phyloP scores from a whole-genome alignment of 208 protist species.

The Trypanosoma platydactyli region DNA sequence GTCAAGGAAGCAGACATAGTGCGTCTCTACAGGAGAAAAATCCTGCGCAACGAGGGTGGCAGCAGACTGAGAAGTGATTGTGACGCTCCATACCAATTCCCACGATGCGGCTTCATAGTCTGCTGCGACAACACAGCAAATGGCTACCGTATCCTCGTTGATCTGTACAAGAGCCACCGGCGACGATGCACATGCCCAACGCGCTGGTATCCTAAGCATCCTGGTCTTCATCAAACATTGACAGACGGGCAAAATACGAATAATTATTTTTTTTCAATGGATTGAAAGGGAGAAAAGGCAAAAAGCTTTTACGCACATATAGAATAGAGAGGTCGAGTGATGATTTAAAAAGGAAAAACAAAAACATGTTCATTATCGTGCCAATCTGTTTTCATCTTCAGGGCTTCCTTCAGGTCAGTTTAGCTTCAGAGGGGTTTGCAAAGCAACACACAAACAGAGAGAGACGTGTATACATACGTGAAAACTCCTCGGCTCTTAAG shows the following conservation, averaged over 20 bases:
- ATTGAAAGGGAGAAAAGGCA: slow-evolving; percentile 23
- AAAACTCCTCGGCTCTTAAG: no score
- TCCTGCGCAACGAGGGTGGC: slow-evolving; percentile 47
- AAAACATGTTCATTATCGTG: background rate
- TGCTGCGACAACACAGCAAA: slow-evolving; percentile 22
- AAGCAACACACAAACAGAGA: no score
- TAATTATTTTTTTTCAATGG: slow-evolving; percentile 1
- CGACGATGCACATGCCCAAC: slow-evolving; percentile 43
- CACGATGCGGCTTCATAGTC: slow-evolving; percentile 21
- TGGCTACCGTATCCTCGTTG: slow-evolving; percentile 32
- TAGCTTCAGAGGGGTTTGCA: no score
- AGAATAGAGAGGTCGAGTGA: background rate
- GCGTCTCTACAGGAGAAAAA: slow-evolving; percentile 40
- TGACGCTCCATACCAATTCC: slow-evolving; percentile 16
- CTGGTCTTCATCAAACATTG: background rate
- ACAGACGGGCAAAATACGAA: slow-evolving; percentile 5
- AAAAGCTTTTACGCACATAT: slow-evolving; percentile 19
- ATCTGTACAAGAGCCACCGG: slow-evolving; percentile 51
- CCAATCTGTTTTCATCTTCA: no score
- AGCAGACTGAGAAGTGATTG: slow-evolving; percentile 26
- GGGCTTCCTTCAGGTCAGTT: no score
- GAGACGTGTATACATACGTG: no score
- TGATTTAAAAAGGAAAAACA: slow-evolving; percentile 11
- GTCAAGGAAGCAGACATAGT: slow-evolving; percentile 27
- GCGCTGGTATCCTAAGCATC: slow-evolving; percentile 57